Evolutionary conservation across 306 rosid genomes (phyloP).

Genomic region (Mimosa bimucronata): DNA sequence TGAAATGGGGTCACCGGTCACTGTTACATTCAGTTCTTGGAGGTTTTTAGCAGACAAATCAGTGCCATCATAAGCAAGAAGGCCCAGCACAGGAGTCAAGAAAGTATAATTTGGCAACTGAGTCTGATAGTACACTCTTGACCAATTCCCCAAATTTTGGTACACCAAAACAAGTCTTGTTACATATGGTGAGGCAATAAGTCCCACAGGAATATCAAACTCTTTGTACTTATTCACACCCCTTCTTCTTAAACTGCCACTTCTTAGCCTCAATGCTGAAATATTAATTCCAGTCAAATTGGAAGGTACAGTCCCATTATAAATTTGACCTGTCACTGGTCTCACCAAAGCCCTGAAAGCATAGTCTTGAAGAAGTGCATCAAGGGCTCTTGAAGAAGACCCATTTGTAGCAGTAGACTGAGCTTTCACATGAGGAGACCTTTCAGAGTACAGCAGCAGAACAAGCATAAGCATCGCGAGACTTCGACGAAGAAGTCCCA

Average conservation of each 20-base stretch:
- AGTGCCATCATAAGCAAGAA: conserved; percentile 73
- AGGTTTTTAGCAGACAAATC: conserved; percentile 65
- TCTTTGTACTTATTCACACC: conserved; percentile 66
- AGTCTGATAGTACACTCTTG: conserved; percentile 58
- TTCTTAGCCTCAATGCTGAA: conserved; percentile 69
- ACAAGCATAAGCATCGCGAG: conserved; percentile 52
- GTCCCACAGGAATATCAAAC: conserved; percentile 60
- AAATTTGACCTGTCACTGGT: conserved; percentile 67
- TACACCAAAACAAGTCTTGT: conserved; percentile 88
- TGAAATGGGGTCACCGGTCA: conserved; percentile 51
- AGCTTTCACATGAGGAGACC: conserved; percentile 50
- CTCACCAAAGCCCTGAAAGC: conserved; percentile 56
- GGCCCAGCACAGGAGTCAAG: conserved; percentile 85
- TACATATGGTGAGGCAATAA: conserved; percentile 64
- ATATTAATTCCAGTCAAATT: conserved; percentile 59
- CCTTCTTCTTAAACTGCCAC: conserved; percentile 82
- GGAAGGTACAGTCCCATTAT: conserved; percentile 49
- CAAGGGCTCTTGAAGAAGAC: conserved; percentile 46
- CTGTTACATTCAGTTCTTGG: conserved; percentile 49
- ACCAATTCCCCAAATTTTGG: conserved; percentile 78
- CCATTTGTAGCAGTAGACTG: conserved; percentile 39
- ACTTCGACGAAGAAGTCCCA: conserved; percentile 75
- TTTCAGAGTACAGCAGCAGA: conserved; percentile 46
- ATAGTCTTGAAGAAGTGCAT: conserved; percentile 58
- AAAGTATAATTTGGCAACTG: conserved; percentile 63